Base-by-base conservation (phyloP, 495 filamentous ascomycete species). In the Entonaema liquescens region DNA sequence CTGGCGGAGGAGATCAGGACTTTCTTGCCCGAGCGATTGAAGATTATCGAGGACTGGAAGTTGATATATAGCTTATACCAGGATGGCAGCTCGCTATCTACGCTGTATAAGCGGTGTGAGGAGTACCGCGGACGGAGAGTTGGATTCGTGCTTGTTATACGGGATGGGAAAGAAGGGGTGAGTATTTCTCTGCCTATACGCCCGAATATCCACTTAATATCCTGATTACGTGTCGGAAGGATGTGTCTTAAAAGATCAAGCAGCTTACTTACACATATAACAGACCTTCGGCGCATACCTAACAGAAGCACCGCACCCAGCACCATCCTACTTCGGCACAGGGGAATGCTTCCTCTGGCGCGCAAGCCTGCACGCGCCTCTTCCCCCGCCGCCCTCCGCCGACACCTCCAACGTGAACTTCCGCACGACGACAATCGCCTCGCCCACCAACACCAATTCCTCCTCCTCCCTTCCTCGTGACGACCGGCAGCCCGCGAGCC, bases 341-440 rank as follows among this genome's bases (percentile, higher is more conserved):
- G 95, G 96, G 70, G 95, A 99, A 81, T 98, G 96, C 78, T 99
- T 99, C 83, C 89, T 99, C 75, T 99, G 95, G 95, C 91, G 93
- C 40, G 91, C 94, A 1, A 89, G 88, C 53, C 75, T 84, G 1
- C 80, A 90, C 53, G 77, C 89, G 7, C 79, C 84, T 2, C 84
- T 90, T 2, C 92, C 92, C 1, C 93, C 90, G 0, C 93, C 92
- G 0, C 92, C 92, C 0, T 90, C 88, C 29, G 84, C 88, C 35
- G 91, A 94, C 77, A 93, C 90, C 2, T 89, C 88, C 6, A 80
- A 91, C 76, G 76, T 89, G n/a, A 77, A 78, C 59, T 85, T 81
- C 40, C 89, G 93, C 29, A 90, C 86, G 75, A 94, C 91, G 26
- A 97, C 93, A 28, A 81, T 86, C 17, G 70, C 74, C 13, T 77